Evolutionary conservation across 2,329 filamentous ascomycete genomes (phyloP).

Genomic region (Hymenoscyphus salicellus): DNA sequence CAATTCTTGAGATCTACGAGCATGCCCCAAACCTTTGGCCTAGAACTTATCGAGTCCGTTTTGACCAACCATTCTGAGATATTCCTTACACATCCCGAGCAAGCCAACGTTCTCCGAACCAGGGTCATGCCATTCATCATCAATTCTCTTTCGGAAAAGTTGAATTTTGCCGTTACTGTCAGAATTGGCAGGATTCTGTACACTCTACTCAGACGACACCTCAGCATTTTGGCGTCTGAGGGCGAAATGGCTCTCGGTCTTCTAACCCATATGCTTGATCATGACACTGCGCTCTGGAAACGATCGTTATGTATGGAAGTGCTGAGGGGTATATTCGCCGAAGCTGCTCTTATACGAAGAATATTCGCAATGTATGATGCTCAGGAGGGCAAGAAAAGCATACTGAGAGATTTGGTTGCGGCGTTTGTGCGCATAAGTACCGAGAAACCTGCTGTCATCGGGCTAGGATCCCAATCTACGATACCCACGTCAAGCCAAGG

Average conservation of each 20-base stretch:
- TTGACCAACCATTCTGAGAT: constrained; percentile 80
- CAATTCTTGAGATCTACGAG: constrained; percentile 77
- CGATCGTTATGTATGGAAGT: constrained; percentile 87
- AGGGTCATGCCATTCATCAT: constrained; percentile 82
- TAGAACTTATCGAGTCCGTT: constrained; percentile 90
- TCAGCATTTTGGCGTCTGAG: constrained; percentile 71
- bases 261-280: constrained; percentile 82
- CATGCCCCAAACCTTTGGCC: constrained; percentile 75
- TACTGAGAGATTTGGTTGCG: constrained; percentile 79
- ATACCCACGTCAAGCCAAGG: constrained; percentile 63
- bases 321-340: constrained; percentile 79
- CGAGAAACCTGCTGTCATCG: constrained; percentile 85
- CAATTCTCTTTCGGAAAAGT: constrained; percentile 71
- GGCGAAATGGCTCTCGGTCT: constrained; percentile 80
- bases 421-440: constrained; percentile 89
- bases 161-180: constrained; percentile 78
- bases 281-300: constrained; percentile 82
- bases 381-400: constrained; percentile 65
- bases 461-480: constrained; percentile 83
- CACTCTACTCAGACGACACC: constrained; percentile 73
- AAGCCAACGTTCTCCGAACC: constrained; percentile 71
- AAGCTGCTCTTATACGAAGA: constrained; percentile 71
- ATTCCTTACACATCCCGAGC: constrained; percentile 75
- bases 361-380: constrained; percentile 81
- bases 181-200: constrained; percentile 80